Evolutionary conservation across 1,284 basidiomycete species (phyloP).

Genomic region (Pseudozyma hubeiensis): DNA sequence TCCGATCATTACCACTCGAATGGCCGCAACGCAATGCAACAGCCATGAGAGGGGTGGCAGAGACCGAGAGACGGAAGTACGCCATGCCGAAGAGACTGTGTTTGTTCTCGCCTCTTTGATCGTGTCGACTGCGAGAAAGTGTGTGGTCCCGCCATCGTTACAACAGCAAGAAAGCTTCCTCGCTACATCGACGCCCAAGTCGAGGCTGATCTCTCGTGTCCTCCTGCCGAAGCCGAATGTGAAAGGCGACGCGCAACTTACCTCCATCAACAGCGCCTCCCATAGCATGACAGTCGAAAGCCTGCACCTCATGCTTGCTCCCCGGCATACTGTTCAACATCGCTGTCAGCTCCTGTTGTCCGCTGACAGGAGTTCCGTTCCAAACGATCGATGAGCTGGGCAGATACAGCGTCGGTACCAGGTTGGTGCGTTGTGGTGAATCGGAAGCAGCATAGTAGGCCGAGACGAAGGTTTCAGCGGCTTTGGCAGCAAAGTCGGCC

Average conservation of each 20-base stretch:
- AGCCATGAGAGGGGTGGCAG: not conserved
- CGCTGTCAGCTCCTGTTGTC: constrained; percentile 52
- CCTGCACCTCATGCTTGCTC: constrained; percentile 65
- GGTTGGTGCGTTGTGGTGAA: constrained; percentile 60
- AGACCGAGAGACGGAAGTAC: not conserved
- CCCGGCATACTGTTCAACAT: constrained; percentile 64
- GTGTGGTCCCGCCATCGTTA: not conserved
- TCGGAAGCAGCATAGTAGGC: constrained; percentile 67
- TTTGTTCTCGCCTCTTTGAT: constrained; percentile 20
- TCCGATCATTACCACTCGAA: not conserved
- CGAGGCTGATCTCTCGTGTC: constrained; percentile 6
- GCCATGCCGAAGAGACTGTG: constrained; percentile 1
- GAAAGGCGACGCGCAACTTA: constrained; percentile 15
- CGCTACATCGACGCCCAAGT: constrained; percentile 6
- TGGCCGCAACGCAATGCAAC: not conserved
- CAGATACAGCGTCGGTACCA: constrained; percentile 64
- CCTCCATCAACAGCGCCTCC: constrained; percentile 55
- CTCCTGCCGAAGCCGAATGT: not conserved
- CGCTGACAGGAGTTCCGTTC: constrained; percentile 67
- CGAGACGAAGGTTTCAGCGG: constrained; percentile 65
- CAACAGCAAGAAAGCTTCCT: constrained; percentile 1
- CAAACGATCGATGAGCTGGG: constrained; percentile 64
- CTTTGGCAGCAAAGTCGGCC: constrained; percentile 62
- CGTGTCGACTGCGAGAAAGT: constrained; percentile 7
- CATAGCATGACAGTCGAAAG: constrained; percentile 64